Percentiles rank a stretch among this genome's conserved stretches.
Conservation (phyloP, 176 grass and related monocot genomes). For the Saccharum spontaneum region DNA sequence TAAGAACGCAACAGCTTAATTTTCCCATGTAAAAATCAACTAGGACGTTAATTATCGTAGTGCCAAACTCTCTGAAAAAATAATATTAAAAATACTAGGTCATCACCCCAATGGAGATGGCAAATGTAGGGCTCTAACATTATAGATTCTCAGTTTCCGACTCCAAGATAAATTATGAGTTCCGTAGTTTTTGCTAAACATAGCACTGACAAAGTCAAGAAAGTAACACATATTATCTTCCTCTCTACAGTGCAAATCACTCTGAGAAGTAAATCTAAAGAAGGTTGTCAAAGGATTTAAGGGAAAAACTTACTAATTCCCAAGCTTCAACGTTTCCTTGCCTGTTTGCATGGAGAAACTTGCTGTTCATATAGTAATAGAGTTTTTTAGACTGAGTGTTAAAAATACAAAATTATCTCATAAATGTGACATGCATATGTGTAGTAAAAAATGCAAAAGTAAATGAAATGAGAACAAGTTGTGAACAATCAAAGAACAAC, state of each 20-base stretch:
- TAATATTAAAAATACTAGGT: neutral
- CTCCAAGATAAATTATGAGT: neutral
- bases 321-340: slow-evolving; percentile 63
- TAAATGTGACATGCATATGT: neutral
- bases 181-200: neutral
- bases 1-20: neutral
- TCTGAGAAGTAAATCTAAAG: neutral
- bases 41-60: neutral
- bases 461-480: neutral
- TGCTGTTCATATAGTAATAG: slow-evolving; percentile 54
- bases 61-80: neutral
- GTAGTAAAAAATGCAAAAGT: neutral
- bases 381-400: slow-evolving; percentile 15
- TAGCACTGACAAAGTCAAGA: neutral
- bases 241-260: neutral
- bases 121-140: neutral
- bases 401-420: neutral
- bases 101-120: neutral
- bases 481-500: neutral
- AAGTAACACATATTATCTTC: neutral
- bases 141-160: neutral
- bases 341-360: slow-evolving; percentile 44
- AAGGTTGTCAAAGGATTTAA: slow-evolving; percentile 1
- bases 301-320: slow-evolving; percentile 70
- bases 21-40: neutral